Evolutionary conservation across 78 protist genomes (phyloP).

Genomic region (Tieghemostelium lacteum): DNA sequence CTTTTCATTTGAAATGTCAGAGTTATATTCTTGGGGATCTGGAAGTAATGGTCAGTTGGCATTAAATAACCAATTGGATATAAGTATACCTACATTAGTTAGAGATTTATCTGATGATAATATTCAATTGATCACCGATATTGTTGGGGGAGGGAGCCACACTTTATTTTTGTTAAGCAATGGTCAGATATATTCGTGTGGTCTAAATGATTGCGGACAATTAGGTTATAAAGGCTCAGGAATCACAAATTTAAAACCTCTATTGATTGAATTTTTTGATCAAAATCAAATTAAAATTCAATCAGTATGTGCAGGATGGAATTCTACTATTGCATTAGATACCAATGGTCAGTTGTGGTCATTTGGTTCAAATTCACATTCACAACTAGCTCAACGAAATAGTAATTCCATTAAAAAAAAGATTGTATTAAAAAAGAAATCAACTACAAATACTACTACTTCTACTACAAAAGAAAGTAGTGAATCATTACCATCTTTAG

Average conservation of each 20-base stretch:
- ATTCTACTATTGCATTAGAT: slow-evolving; percentile 13
- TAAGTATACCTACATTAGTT: slow-evolving; percentile 21
- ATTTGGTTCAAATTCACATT: slow-evolving; percentile 53
- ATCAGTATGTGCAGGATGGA: slow-evolving; percentile 38
- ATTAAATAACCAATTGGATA: slow-evolving; percentile 8
- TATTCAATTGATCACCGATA: neutral
- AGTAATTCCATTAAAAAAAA: neutral
- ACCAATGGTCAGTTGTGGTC: slow-evolving; percentile 13
- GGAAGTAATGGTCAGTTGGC: slow-evolving; percentile 56
- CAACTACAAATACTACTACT: neutral
- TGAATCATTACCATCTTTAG: neutral
- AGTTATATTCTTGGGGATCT: slow-evolving; percentile 81
- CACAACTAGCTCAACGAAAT: slow-evolving; percentile 25
- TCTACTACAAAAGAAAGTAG: neutral
- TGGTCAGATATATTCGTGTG: slow-evolving; percentile 13
- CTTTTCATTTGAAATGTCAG: neutral
- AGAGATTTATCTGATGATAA: neutral
- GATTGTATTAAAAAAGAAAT: neutral
- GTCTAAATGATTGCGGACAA: slow-evolving; percentile 68
- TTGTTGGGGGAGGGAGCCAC: slow-evolving; percentile 50
- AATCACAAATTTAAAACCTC: neutral
- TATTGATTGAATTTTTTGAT: neutral
- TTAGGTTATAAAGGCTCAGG: neutral
- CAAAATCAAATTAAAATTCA: neutral
- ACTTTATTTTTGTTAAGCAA: neutral